Conservation (phyloP, 2,329 filamentous ascomycete genomes). For the Claviceps spartinae region DNA sequence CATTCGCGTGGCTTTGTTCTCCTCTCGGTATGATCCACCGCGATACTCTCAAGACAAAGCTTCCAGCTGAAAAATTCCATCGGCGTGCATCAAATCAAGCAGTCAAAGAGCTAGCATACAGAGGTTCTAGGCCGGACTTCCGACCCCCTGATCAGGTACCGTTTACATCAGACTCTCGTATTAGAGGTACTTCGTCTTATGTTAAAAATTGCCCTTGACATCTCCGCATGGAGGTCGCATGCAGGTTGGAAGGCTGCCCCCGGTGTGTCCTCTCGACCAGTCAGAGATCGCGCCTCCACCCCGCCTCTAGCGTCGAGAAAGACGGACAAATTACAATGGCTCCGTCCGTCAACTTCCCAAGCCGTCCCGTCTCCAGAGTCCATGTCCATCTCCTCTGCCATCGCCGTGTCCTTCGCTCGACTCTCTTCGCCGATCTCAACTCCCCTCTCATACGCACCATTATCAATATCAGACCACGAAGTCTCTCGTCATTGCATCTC, state of each 20-base stretch:
- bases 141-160: no score
- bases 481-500: constrained; percentile 5
- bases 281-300: not conserved
- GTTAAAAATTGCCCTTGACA: not conserved
- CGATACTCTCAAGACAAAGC: not conserved
- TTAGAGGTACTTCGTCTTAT: no score
- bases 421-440: not conserved
- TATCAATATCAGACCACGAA: not conserved
- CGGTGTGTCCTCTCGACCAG: not conserved
- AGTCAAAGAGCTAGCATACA: no score
- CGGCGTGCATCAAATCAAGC: no score
- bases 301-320: not conserved
- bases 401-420: not conserved
- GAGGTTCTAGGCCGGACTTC: no score
- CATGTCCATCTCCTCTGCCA: not conserved
- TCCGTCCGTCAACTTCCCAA: constrained; percentile 7
- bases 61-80: no score
- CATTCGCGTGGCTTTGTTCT: not conserved
- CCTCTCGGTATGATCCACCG: not conserved
- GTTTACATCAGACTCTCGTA: no score
- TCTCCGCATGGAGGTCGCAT: not conserved
- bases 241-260: not conserved
- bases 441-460: not conserved
- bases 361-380: not conserved
- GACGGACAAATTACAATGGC: not conserved